Base-by-base conservation (phyloP, 257 asterid genomes). In the Striga asiatica region DNA sequence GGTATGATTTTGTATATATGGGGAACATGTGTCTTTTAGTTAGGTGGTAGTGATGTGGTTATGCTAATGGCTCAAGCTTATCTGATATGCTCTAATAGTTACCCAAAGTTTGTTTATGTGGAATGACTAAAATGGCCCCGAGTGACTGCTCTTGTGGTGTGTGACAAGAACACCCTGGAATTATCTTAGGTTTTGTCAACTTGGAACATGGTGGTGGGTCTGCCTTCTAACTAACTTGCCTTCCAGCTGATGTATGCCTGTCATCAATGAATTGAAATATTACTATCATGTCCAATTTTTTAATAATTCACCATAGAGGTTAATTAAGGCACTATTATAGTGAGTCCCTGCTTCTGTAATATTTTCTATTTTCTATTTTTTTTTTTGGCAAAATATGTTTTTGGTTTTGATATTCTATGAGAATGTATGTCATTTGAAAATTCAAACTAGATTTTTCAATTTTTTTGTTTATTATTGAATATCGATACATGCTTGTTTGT, bases 181-280 rank as follows among this genome's bases (percentile, higher is more conserved):
- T 66, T 54, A 58, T 58, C 51, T 58, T 73, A 56, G 61, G 67
- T 41, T n/a, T n/a, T 70, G 66, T 71, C 57, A 67, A 66, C 66
- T 63, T 56, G 64, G 74, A 69, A 60, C 66, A 66, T 68, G 75
- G 58, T 68, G 71, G 74, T 65, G 73, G 74, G 77, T 71, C 79
- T 54, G 69, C 73, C 50, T 59, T 65, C 61, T 65, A 66, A 67
- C 64, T 66, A 25, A 56, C 67, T 65, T 51, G 65, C 63, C 75
- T 71, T 58, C 49, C 55, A 66, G 47, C 62, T 28, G 56, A 47
- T 68, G 18, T 65, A 50, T 13, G 17, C 3, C 67, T 62, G 64
- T 62, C 60, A 24, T 52, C 59, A 47, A 11, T 8, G 37, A 48
- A 7, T 31, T 2, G 47, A 45, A 27, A 48, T 32, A 35, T 38